Base-by-base conservation (phyloP, 768 basidiomycete species). In the Boletales sp. region DNA sequence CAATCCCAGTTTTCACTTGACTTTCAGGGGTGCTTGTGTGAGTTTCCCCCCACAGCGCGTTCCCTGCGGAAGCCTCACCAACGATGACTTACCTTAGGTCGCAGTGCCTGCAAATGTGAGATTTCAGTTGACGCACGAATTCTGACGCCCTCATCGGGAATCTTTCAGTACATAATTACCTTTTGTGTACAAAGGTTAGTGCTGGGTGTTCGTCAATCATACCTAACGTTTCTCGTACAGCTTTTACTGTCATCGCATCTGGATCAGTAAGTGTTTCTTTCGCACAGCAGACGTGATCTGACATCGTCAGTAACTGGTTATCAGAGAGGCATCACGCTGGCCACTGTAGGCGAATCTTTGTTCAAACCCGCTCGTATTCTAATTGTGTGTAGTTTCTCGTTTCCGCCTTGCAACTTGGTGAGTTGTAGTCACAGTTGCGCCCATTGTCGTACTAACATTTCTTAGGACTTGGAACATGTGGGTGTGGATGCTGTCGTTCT, bases 191-290 rank as follows among this genome's bases (percentile, higher is more conserved):
- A n/a, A n/a, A n/a, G n/a, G n/a, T n/a, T n/a, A n/a, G n/a, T n/a
- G n/a, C 5, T 24, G 24, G 24, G 24, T 24, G 24, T 3, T 5
- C 24, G 3, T 17, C 24, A 8, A 40, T 40, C 6, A 7, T 40
- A 8, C 24, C 34, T 19, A 11, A 32, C 3, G 15, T 13, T 2
- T n/a, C 3, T 4, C 34, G 8, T 15, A 13, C 24, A 59, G 57
- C 21, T 59, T 59, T 34, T 59, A 51, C 30, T 58, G 42, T 12
- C 52, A 58, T 24, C 52, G 52, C 24, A 47, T 59, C n/a, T 58
- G 57, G 57, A 57, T 58, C 40, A 57, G 57, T 57, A 14, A 1
- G 57, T 36, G 1, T 11, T 18, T 34, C 12, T 47, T 6, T 1
- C 2, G 3, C 8, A 19, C 2, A 15, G 21, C 3, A 14, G 11